Base-by-base conservation (phyloP, 1,284 basidiomycete species). In the Ceratorhiza oryzae-sativae region DNA sequence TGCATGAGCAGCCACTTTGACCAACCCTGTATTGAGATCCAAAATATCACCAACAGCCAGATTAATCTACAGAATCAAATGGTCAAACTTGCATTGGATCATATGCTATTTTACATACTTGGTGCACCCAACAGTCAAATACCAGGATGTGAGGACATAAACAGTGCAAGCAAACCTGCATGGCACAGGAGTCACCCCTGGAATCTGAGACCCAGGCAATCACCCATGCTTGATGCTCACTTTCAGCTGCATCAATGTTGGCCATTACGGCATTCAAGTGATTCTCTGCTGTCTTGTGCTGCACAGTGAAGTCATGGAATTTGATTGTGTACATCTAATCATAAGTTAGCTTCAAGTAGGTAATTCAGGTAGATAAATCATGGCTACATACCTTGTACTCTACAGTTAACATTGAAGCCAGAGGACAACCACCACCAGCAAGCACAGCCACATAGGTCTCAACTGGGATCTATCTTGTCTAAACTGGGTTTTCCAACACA, bases 91-190 rank as follows among this genome's bases (percentile, higher is more conserved):
- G n/a, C 8, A n/a, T 48, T 8, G 18, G 8, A 49, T 8, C 25
- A 55, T 12, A 32, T 15, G 30, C 4, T 20, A 9, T 15, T 36
- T 25, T 39, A 73, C 75, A 49, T 74, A 81, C 81, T 77, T 83
- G 82, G 75, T 83, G 82, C 1, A 79, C 77, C 76, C 79, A 82
- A 72, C 81, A 83, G 75, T 83, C 80, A 36, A 77, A 76, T 0
- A 76, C 74, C n/a, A 82, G 73, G 3, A 83, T 36, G 4, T 70
- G 60, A 3, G 79, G 79, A 59, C 74, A 72, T 55, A 79, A 74
- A 18, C 53, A 3, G 2, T 45, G 61, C 39, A 82, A 62, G 13
- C 76, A 23, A 13, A 73, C 48, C 0, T 77, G 73, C 41, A 80
- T 81, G 61, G 80, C 80, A 8, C 75, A 25, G 13, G 79, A 79